Conservation (phyloP, 2,329 filamentous ascomycete species). For the Cyclaneusma minus region DNA sequence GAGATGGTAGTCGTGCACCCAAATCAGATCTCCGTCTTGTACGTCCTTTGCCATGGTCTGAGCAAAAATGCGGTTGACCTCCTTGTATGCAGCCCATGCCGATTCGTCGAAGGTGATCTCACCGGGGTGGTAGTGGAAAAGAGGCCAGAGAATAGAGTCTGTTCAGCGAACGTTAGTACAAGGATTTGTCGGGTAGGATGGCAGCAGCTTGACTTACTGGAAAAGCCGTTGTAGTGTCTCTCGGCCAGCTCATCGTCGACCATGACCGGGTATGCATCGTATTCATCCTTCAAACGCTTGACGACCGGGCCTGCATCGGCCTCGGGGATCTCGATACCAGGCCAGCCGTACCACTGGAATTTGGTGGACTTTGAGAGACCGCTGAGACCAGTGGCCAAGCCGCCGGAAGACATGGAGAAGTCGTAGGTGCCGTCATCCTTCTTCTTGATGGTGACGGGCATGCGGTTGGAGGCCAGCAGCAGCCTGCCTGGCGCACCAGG, state of each 20-base stretch:
- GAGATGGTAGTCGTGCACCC: conserved; percentile 97
- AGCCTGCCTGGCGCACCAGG: conserved; percentile 39
- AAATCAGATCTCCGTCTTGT: conserved; percentile 85
- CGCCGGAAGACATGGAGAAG: conserved; percentile 94
- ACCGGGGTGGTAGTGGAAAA: conserved; percentile 97
- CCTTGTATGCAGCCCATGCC: conserved; percentile 82
- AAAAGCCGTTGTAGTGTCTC: conserved; percentile 94
- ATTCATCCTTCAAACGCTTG: conserved; percentile 68
- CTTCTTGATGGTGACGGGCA: conserved; percentile 93
- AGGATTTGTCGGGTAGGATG: conserved; percentile 2
- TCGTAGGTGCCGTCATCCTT: conserved; percentile 81
- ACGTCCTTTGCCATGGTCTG: conserved; percentile 77
- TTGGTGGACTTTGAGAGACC: conserved; percentile 83
- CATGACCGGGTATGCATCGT: conserved; percentile 82
- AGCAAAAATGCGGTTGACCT: conserved; percentile 86
- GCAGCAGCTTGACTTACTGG: conserved; percentile 45
- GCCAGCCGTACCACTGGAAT: conserved; percentile 99
- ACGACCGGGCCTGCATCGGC: conserved; percentile 62
- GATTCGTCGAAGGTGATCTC: conserved; percentile 97
- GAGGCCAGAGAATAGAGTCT: conserved; percentile 96
- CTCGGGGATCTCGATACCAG: conserved; percentile 80
- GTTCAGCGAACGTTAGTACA: conserved; percentile 6
- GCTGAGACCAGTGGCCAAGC: conserved; percentile 83
- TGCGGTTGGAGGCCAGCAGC: conserved; percentile 81
- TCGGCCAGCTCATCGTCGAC: conserved; percentile 88